Evolutionary conservation across 148 eudicot species (phyloP), one percentile per base, ranked within the genome.

Genomic region (Salicornia ramosissima): DNA sequence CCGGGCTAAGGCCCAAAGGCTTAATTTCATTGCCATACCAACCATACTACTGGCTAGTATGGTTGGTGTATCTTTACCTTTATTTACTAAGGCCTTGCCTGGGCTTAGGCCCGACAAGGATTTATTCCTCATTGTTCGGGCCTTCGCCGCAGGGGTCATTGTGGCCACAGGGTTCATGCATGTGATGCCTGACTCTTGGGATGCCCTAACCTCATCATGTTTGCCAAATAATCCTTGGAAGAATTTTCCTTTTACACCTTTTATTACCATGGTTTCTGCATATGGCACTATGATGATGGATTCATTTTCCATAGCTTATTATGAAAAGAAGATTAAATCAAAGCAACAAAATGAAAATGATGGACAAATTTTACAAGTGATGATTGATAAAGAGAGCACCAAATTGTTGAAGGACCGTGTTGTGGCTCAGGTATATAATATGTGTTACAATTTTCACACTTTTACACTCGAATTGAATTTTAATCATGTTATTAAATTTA

Each of bases 281-380:
- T 43, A 80, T 0, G 68, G 80, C 0, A 85, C 88, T 7, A 77
- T 85, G 69, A 82, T 78, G 83, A 71, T 82, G 72, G 88, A 85
- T 18, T 36, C 40, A 36, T 36, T 36, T 36, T 36, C 40, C 5
- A 8, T 36, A 36, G 40, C 40, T 36, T 36, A 36, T 36, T 36
- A 36, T 36, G 40, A 36, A 8, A 36, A 8, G 40, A 36, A 36
- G 40, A 36, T 3, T 36, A 36, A 36, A 71, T 84, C 0, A 46
- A 73, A 15, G 84, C 88, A 13, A 75, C 83, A 22, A 46, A 14
- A 42, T 64, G 63, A 77, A 77, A 67, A 73, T 73, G 60, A 78
- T 70, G 18, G 80, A 70, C 40, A 36, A 36, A 36, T 3, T 36
- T 4, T 36, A 3, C 40, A 36, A 36, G 40, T 3, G 4, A 36